Conservation (phyloP, 305 asterid genomes). For the Euphrasia arctica region DNA sequence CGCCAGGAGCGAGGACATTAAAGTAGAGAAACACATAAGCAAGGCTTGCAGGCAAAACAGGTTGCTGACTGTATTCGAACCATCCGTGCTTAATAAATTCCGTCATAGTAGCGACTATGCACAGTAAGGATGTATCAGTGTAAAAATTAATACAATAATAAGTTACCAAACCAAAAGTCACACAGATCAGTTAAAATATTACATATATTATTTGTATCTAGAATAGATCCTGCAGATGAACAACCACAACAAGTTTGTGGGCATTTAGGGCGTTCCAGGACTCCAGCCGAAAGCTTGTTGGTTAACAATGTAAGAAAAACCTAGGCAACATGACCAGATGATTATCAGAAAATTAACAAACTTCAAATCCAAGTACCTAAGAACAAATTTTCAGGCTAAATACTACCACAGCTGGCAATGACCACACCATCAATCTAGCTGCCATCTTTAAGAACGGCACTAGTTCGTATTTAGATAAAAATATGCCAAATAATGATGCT, state of each 20-base stretch:
- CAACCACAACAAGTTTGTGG: constrained; percentile 44
- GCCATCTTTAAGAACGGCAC: constrained; percentile 76
- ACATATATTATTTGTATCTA: constrained; percentile 60
- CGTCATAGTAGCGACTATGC: constrained; percentile 49
- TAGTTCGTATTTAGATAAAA: constrained; percentile 68
- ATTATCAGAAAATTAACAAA: constrained; percentile 25
- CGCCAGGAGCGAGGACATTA: constrained; percentile 93
- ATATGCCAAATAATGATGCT: constrained; percentile 83
- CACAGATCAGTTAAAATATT: constrained; percentile 23
- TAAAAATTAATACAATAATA: constrained; percentile 24
- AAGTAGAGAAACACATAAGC: constrained; percentile 84
- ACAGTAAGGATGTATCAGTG: constrained; percentile 30
- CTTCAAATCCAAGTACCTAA: constrained; percentile 16
- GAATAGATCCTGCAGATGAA: constrained; percentile 38
- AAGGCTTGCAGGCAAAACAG: constrained; percentile 96
- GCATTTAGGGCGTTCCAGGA: constrained; percentile 58
- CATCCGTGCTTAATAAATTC: constrained; percentile 85
- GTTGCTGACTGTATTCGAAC: constrained; percentile 87
- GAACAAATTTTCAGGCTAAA: constrained; percentile 19
- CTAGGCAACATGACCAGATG: constrained; percentile 36
- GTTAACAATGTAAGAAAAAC: constrained; percentile 78
- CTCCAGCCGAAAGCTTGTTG: constrained; percentile 85
- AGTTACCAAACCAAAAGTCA: constrained; percentile 16
- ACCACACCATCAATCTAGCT: constrained; percentile 66
- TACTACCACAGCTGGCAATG: constrained; percentile 80